These are phyloP conservation scores for Perilla frutescens DNA, from an alignment of 257 asterid species.

Conservation along the genomic window DNA sequence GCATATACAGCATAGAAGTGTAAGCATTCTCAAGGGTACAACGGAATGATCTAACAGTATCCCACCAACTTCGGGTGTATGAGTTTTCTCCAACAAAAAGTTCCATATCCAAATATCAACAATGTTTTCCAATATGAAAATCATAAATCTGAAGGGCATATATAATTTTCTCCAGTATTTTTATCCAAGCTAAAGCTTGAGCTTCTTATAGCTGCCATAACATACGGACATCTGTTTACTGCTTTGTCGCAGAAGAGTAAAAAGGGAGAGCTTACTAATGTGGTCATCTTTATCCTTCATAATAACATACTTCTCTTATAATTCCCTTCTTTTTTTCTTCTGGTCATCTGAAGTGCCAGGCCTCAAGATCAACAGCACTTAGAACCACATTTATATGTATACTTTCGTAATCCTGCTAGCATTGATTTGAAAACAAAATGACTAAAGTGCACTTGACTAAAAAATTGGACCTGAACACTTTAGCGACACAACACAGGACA, in stretches of 20 bases:
- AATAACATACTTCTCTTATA: neutral
- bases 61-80: constrained; percentile 17
- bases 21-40: constrained; percentile 34
- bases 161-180: neutral
- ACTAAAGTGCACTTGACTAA: neutral
- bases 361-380: constrained; percentile 10
- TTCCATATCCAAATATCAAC: neutral
- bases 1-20: constrained; percentile 45
- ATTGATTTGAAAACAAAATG: neutral
- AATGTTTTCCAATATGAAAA: neutral
- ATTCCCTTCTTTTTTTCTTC: neutral
- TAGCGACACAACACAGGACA: neutral
- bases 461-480: constrained; percentile 6
- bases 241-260: neutral
- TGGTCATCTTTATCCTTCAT: neutral
- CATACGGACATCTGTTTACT: neutral
- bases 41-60: constrained; percentile 19
- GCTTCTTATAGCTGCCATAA: neutral
- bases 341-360: neutral
- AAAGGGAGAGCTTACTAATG: neutral
- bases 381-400: neutral
- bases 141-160: neutral
- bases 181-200: neutral
- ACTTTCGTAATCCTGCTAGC: neutral
- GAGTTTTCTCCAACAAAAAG: constrained; percentile 4